These are phyloP conservation scores for Xenosphaeropsis pyriputrescens DNA, from an alignment of 2,329 filamentous ascomycete genomes.

Conservation along the genomic window DNA sequence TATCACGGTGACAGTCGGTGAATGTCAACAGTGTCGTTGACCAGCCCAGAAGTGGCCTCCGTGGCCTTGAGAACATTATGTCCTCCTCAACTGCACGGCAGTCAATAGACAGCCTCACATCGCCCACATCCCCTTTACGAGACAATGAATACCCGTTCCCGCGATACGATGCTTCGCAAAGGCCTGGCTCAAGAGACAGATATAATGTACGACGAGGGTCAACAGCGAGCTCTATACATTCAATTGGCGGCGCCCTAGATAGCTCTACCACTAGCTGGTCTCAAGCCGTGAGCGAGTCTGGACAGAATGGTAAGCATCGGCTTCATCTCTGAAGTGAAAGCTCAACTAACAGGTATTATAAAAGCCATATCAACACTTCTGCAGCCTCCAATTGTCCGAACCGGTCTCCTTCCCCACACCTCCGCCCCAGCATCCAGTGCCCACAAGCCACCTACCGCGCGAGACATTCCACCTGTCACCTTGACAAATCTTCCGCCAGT, in stretches of 20 bases:
- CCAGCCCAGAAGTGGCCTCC: conserved; percentile 7
- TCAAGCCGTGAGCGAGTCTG: conserved; percentile 53
- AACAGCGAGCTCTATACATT: conserved; percentile 75
- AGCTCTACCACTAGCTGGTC: conserved; percentile 41
- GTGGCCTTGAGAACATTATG: conserved; percentile 16
- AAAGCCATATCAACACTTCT: conserved; percentile 85
- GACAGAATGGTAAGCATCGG: conserved; percentile 56
- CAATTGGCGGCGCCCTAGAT: conserved; percentile 73
- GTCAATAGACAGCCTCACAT: conserved; percentile 32
- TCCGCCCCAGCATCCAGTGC: conserved; percentile 52
- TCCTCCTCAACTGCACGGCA: conserved; percentile 25
- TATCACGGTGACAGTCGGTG: conserved; percentile 14
- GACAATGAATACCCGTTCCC: conserved; percentile 37
- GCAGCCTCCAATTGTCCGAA: conserved; percentile 78
- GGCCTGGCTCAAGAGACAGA: conserved; percentile 15
- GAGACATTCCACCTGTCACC: conserved; percentile 86
- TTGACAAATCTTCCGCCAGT: conserved; percentile 78
- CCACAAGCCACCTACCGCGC: conserved; percentile 70
- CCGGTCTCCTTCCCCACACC: conserved; percentile 70
- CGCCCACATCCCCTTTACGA: conserved; percentile 23
- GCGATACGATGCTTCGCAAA: conserved; percentile 33
- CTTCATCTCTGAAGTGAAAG: too few relatives aligned
- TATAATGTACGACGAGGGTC: conserved; percentile 57
- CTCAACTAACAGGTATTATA: conserved; percentile 5
- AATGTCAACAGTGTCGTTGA: conserved; percentile 9